Conservation (phyloP, 495 filamentous ascomycete species). For the Penicillium dipodomyicola region DNA sequence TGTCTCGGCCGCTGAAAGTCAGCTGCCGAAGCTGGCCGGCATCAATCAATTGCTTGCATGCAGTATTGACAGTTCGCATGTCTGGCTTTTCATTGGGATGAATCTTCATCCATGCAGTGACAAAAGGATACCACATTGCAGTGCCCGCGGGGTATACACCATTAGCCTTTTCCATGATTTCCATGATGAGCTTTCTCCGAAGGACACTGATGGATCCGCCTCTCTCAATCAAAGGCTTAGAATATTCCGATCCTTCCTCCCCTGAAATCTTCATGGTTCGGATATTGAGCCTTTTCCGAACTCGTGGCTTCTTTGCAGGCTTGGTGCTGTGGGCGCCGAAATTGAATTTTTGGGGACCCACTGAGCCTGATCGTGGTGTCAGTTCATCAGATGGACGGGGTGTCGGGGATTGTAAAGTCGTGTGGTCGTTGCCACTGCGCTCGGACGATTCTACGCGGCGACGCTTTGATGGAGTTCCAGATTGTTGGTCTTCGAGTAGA, state of each 20-base stretch:
- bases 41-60: constrained; percentile 61
- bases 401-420: not conserved
- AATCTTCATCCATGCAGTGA: constrained; percentile 56
- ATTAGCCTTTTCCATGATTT: constrained; percentile 64
- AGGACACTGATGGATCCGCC: constrained; percentile 48
- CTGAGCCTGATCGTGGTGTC: not conserved
- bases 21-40: constrained; percentile 57
- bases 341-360: not conserved
- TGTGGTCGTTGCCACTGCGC: not conserved
- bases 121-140: constrained; percentile 70
- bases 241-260: not conserved
- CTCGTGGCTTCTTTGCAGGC: not conserved
- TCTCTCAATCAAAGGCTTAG: constrained; percentile 18
- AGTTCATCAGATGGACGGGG: not conserved
- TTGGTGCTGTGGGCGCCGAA: not conserved
- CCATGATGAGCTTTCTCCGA: constrained; percentile 63
- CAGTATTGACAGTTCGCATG: constrained; percentile 48
- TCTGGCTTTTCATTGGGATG: constrained; percentile 48
- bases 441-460: constrained; percentile 1
- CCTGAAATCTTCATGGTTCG: not conserved
- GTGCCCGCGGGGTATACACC: constrained; percentile 74
- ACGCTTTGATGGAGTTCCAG: constrained; percentile 11
- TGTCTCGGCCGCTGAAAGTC: constrained; percentile 60
- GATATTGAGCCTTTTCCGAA: not conserved
- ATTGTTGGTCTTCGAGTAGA: not conserved